phyloP scores from a whole-genome alignment of 768 basidiomycete species.

The Lentinula detonsa region DNA sequence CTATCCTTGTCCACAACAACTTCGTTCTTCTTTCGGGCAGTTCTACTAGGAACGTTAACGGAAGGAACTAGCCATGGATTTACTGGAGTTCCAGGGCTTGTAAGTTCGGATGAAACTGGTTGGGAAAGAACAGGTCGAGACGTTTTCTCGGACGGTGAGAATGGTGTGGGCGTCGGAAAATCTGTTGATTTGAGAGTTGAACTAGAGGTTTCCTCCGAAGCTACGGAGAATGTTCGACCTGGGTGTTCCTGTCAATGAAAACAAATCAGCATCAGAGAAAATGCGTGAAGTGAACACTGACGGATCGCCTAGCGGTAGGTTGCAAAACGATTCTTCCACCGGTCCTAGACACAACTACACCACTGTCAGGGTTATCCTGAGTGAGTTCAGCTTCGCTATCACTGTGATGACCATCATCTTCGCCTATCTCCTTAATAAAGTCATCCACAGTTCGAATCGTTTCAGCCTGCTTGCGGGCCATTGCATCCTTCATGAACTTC shows the following conservation, averaged over 20 bases:
- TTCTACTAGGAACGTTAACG: constrained; percentile 31
- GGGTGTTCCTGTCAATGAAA: neutral
- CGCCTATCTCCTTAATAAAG: constrained; percentile 65
- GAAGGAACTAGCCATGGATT: constrained; percentile 80
- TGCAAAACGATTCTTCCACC: constrained; percentile 64
- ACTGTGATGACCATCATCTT: constrained; percentile 21
- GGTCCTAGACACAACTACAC: constrained; percentile 44
- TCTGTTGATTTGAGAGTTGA: constrained; percentile 59
- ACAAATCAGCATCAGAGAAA: neutral
- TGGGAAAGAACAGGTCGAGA: constrained; percentile 13
- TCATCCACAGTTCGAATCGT: constrained; percentile 65
- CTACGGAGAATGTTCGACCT: constrained; percentile 11
- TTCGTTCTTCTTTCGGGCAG: constrained; percentile 67
- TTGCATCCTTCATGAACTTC: constrained; percentile 98
- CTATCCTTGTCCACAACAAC: constrained; percentile 67
- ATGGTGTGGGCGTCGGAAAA: constrained; percentile 11
- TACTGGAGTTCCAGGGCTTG: constrained; percentile 17
- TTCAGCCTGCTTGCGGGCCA: constrained; percentile 54
- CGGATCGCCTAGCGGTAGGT: constrained; percentile 39
- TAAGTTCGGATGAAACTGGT: neutral
- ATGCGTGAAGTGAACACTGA: neutral
- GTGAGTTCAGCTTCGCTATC: constrained; percentile 22
- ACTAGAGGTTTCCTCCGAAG: constrained; percentile 54
- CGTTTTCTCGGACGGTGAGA: neutral
- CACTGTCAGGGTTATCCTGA: constrained; percentile 16